Conservation (phyloP, 495 filamentous ascomycete species). For the Aspergillus bridgeri region DNA sequence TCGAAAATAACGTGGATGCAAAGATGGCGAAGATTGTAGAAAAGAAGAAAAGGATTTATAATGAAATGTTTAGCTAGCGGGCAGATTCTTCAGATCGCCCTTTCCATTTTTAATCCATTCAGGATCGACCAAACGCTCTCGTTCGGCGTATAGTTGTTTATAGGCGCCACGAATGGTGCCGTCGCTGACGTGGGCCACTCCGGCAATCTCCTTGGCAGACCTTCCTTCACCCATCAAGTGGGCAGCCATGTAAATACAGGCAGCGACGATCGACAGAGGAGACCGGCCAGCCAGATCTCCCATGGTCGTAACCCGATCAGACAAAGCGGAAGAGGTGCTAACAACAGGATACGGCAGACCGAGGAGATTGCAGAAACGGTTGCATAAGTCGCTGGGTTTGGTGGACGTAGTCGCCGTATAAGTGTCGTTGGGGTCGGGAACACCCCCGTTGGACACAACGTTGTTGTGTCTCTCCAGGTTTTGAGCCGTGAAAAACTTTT, state of each 20-base stretch:
- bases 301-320: slow-evolving; percentile 65
- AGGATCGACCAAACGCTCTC: slow-evolving; percentile 68
- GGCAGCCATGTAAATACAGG: slow-evolving; percentile 93
- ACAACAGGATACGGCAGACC: slow-evolving; percentile 62
- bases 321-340: slow-evolving; percentile 69
- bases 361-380: slow-evolving; percentile 83
- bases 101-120: slow-evolving; percentile 70
- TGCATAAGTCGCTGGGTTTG: slow-evolving; percentile 78
- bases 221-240: slow-evolving; percentile 76
- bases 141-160: slow-evolving; percentile 72
- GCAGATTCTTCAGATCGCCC: slow-evolving; percentile 66
- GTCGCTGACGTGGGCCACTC: slow-evolving; percentile 82
- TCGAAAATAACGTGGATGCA: background rate
- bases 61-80: slow-evolving; percentile 36
- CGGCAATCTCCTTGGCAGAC: slow-evolving; percentile 77
- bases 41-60: background rate
- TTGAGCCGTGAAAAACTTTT: slow-evolving; percentile 73
- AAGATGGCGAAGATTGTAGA: background rate
- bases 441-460: slow-evolving; percentile 45
- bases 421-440: slow-evolving; percentile 47
- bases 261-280: slow-evolving; percentile 87
- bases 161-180: slow-evolving; percentile 95
- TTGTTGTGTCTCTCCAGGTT: slow-evolving; percentile 51
- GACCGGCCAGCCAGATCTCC: slow-evolving; percentile 87
- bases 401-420: slow-evolving; percentile 77